Evolutionary conservation across 192 early-diverging fungal species (phyloP).

Genomic region (Linnemannia schmuckeri): DNA sequence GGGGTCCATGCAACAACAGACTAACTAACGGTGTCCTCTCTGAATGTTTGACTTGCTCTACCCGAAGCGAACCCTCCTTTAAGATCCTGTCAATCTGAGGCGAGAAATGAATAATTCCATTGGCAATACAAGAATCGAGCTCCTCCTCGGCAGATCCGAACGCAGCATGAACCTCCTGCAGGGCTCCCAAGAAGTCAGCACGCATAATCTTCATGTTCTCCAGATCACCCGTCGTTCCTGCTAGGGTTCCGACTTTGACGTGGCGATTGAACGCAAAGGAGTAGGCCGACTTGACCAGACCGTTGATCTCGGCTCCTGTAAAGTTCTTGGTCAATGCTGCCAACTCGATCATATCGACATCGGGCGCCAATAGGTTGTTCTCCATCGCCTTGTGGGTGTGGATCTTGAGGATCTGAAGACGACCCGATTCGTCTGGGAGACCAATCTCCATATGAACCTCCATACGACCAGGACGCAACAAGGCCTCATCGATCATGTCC

Average conservation of each 20-base stretch:
- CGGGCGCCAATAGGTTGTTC: constrained; percentile 81
- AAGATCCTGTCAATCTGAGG: constrained; percentile 63
- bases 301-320: constrained; percentile 96
- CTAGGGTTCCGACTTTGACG: constrained; percentile 91
- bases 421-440: constrained; percentile 92
- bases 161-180: constrained; percentile 93
- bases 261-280: constrained; percentile 98
- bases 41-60: constrained; percentile 84
- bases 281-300: constrained; percentile 91
- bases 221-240: constrained; percentile 85
- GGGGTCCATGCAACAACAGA: constrained; percentile 86
- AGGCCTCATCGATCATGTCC: constrained; percentile 98
- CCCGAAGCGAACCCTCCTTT: constrained; percentile 69
- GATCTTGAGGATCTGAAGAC: constrained; percentile 95
- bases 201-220: constrained; percentile 89
- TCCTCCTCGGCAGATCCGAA: constrained; percentile 96
- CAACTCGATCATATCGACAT: constrained; percentile 89
- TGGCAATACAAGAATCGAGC: constrained; percentile 85
- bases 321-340: constrained; percentile 95
- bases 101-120: constrained; percentile 87
- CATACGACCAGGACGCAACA: constrained; percentile 94
- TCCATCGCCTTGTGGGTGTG: constrained; percentile 90
- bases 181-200: constrained; percentile 88
- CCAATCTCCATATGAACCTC: constrained; percentile 98
- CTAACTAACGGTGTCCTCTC: constrained; percentile 91